Conservation (phyloP, 2,329 filamentous ascomycete genomes). For the Cladosporium sp. region DNA sequence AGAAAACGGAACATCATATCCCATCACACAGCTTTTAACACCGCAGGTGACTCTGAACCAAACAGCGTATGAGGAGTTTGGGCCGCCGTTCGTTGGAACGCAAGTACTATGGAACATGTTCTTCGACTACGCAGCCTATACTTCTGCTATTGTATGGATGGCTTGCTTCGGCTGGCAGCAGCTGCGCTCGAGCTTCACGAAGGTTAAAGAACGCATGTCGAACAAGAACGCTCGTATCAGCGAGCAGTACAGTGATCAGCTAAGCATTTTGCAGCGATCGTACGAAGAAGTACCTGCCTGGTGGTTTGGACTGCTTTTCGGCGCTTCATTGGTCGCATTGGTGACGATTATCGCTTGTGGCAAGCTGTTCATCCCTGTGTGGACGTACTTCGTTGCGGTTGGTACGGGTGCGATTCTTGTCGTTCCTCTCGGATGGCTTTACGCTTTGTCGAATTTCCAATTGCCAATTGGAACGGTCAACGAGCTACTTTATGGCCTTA, state of each 20-base stretch:
- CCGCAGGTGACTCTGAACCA: constrained; percentile 51
- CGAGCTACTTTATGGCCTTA: constrained; percentile 60
- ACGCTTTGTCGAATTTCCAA: constrained; percentile 59
- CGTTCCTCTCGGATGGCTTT: constrained; percentile 60
- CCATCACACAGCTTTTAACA: constrained; percentile 46
- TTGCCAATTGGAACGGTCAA: constrained; percentile 60
- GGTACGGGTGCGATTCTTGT: constrained; percentile 57
- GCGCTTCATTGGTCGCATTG: constrained; percentile 51
- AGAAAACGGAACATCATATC: constrained; percentile 51
- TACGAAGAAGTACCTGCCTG: constrained; percentile 61
- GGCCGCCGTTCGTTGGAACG: constrained; percentile 58
- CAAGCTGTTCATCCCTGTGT: constrained; percentile 59
- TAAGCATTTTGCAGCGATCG: constrained; percentile 59
- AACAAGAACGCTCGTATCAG: constrained; percentile 41
- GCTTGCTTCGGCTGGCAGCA: constrained; percentile 54
- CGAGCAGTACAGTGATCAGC: constrained; percentile 58
- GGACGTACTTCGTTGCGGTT: constrained; percentile 61
- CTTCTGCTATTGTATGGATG: constrained; percentile 61
- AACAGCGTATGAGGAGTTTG: constrained; percentile 48
- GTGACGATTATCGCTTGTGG: constrained; percentile 54
- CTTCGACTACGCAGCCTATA: constrained; percentile 61
- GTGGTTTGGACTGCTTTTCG: constrained; percentile 58
- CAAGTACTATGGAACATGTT: constrained; percentile 61
- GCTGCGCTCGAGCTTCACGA: constrained; percentile 48
- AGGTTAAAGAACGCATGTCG: constrained; percentile 40